Evolutionary conservation across 352 stramenopile genomes (phyloP).

Genomic region (Pilasporangium apinafurcum): DNA sequence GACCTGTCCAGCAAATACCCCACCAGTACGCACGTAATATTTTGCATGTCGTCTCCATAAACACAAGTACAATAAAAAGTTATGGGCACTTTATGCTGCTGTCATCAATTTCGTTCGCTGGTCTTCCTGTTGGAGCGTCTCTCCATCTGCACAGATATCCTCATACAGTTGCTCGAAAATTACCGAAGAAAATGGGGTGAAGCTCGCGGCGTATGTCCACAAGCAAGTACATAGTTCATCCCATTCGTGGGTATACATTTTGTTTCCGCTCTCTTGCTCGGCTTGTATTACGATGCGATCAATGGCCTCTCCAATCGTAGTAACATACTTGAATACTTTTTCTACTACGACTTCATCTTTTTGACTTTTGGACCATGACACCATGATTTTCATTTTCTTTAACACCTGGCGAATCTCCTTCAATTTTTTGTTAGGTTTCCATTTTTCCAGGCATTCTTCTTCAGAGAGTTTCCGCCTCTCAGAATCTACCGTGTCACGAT

Average conservation of each 20-base stretch:
- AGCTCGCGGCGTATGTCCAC: slow-evolving; percentile 73
- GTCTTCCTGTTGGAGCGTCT: slow-evolving; percentile 22
- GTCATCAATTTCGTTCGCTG: not conserved
- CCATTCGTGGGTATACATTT: slow-evolving; percentile 21
- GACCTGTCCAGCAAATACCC: no score
- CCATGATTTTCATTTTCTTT: slow-evolving; percentile 87
- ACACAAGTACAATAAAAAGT: no score
- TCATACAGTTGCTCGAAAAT: slow-evolving; percentile 84
- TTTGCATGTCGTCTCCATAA: no score
- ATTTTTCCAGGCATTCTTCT: slow-evolving; percentile 66
- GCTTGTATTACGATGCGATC: slow-evolving; percentile 64
- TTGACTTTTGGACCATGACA: slow-evolving; percentile 71
- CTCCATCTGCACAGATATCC: slow-evolving; percentile 72
- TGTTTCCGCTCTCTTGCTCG: slow-evolving; percentile 14
- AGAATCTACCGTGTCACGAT: slow-evolving; percentile 5
- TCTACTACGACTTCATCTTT: slow-evolving; percentile 81
- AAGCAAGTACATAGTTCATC: slow-evolving; percentile 76
- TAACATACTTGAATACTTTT: slow-evolving; percentile 85
- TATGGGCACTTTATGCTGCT: no score
- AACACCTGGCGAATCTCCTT: slow-evolving; percentile 73
- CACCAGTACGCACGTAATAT: no score
- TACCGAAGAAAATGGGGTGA: slow-evolving; percentile 67
- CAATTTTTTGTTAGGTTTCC: slow-evolving; percentile 67
- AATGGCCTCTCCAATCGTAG: slow-evolving; percentile 72
- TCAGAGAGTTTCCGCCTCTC: slow-evolving; percentile 28